Base-by-base conservation (phyloP, 2,329 filamentous ascomycete genomes). In the Biscogniauxia sp. region DNA sequence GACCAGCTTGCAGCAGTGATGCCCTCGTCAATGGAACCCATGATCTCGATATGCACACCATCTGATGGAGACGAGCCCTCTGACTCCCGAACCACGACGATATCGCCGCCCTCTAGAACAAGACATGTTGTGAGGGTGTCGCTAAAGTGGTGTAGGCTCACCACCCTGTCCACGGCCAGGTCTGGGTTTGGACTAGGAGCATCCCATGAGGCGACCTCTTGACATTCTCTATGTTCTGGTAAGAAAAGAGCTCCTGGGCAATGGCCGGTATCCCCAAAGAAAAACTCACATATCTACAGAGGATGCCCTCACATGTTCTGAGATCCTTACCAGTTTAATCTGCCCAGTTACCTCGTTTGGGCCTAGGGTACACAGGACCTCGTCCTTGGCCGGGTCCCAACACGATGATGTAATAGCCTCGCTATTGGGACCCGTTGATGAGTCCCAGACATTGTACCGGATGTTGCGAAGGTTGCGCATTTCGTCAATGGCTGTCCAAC, bases 381-480 rank as follows among this genome's bases (percentile, higher is more conserved):
- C 86, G 75, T 95, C 90, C 65, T 85, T 87, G 62, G 87, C 83
- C 54, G 89, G 84, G 78, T 98, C 93, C 94, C 94, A 98, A 71
- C 92, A 90, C 59, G 88, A 86, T 28, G 92, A 89, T 57, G 91
- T 89, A 70, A 95, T 81, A 64, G 84, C 81, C 60, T 88, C 78
- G 52, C 64, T 67, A 49, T 67, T 53, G 53, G 64, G 60, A 28
- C 85, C 81, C 64, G 82, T 76, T 56, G 83, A 80, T 65, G 87
- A 80, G 68, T 79, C 83, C 78, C 88, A 88, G 73, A 85, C 81
- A 68, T 84, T 83, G 74, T 91, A 88, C 72, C 84, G 86, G 70
- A 93, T 87, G 74, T 88, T 93, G 77, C 87, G 89, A 69, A 98
- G 83, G 76, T 97, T 98, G 74, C 92, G 89, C 94, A 98, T 98